phyloP scores from a whole-genome alignment of 345 rosid genomes.

The Bruguiera sexangula region DNA sequence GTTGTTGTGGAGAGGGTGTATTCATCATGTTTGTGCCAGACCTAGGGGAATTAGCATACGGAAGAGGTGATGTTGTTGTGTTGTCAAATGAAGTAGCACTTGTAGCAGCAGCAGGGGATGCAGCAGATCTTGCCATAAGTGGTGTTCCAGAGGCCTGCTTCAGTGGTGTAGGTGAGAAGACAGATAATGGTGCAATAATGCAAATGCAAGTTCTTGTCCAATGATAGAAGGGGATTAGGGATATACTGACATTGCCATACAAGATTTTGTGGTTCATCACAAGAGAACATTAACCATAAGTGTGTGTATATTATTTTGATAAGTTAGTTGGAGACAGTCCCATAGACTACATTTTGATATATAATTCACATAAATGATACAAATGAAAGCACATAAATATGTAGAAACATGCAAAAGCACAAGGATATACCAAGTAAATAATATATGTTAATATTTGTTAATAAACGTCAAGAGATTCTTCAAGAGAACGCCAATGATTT shows the following conservation, averaged over 20 bases:
- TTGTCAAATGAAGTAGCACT: constrained; percentile 59
- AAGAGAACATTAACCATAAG: neutral
- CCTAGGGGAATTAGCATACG: constrained; percentile 87
- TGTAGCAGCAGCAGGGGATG: constrained; percentile 68
- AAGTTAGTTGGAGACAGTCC: too few relatives aligned
- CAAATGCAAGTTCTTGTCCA: constrained; percentile 1
- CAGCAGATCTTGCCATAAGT: constrained; percentile 76
- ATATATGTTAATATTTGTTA: neutral
- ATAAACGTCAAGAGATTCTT: neutral
- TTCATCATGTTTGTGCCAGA: constrained; percentile 72
- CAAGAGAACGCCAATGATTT: constrained; percentile 5
- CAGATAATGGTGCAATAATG: neutral
- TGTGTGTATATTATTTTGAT: too few relatives aligned
- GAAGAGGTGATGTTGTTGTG: constrained; percentile 77
- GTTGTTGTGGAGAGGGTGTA: constrained; percentile 86
- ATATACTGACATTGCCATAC: neutral
- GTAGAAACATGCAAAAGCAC: neutral
- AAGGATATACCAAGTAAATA: neutral
- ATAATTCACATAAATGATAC: too few relatives aligned
- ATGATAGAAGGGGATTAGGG: neutral
- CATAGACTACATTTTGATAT: neutral
- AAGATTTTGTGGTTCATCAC: neutral
- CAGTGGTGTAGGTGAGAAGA: constrained; percentile 19
- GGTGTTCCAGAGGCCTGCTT: constrained; percentile 67
- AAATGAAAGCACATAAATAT: neutral